These are phyloP conservation scores for Cucurbitaria berberidis DNA, from an alignment of 2,329 filamentous ascomycete genomes.

Conservation along the genomic window DNA sequence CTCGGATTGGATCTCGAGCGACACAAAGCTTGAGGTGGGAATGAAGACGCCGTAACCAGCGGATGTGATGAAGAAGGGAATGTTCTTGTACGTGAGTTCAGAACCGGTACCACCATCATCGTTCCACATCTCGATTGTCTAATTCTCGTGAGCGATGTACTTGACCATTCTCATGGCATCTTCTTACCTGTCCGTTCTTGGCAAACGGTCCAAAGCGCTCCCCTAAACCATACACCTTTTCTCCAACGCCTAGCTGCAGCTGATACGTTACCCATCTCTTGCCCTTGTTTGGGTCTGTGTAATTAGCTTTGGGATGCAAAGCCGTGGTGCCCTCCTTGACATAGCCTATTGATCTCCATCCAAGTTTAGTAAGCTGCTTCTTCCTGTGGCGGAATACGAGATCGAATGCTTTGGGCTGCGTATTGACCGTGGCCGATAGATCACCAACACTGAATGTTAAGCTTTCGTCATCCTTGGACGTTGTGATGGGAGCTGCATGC, in stretches of 20 bases:
- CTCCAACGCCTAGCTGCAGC: slow-evolving; percentile 15
- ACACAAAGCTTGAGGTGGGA: slow-evolving; percentile 12
- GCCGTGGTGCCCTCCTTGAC: slow-evolving; percentile 16
- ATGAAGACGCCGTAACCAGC: slow-evolving; percentile 21
- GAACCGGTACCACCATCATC: slow-evolving; percentile 21
- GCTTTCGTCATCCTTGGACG: slow-evolving; percentile 8
- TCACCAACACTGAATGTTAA: slow-evolving; percentile 14
- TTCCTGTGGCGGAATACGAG: slow-evolving; percentile 12
- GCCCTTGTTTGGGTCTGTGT: slow-evolving; percentile 18
- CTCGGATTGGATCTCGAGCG: slow-evolving; percentile 16
- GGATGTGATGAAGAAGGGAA: slow-evolving; percentile 22
- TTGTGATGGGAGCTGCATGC: slow-evolving; percentile 6
- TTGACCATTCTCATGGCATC: not conserved
- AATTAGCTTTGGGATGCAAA: slow-evolving; percentile 18
- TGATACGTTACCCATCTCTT: slow-evolving; percentile 20
- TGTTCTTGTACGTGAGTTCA: slow-evolving; percentile 20
- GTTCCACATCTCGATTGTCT: slow-evolving; percentile 17
- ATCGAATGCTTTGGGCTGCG: slow-evolving; percentile 12
- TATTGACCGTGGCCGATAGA: slow-evolving; percentile 14
- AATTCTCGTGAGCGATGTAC: not conserved
- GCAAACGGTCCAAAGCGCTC: slow-evolving; percentile 16
- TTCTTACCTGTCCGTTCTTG: slow-evolving; percentile 14
- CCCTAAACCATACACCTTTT: slow-evolving; percentile 18
- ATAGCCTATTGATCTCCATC: slow-evolving; percentile 18
- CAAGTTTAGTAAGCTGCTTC: slow-evolving; percentile 11